These are phyloP conservation scores for Sphaceloma murrayae DNA, from an alignment of 2,329 filamentous ascomycete genomes.

Conservation along the genomic window DNA sequence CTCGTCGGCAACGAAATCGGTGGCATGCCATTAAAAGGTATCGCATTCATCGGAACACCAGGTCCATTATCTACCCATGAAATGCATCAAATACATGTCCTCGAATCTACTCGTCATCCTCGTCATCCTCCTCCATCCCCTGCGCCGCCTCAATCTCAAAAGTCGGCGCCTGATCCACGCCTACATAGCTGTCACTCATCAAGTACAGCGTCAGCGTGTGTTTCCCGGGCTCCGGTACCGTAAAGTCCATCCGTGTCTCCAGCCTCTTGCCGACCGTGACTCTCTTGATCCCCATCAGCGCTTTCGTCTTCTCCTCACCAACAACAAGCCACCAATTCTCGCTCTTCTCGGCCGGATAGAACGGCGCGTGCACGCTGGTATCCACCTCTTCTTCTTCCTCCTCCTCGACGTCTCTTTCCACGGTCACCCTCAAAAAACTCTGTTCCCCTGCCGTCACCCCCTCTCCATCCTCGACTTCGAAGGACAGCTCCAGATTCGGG, in stretches of 20 bases:
- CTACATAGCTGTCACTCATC: constrained; percentile 95
- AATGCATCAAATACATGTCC: neutral
- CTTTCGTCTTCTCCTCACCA: constrained; percentile 82
- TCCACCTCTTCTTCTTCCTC: constrained; percentile 66
- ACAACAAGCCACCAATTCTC: constrained; percentile 99
- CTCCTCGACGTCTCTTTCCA: constrained; percentile 69
- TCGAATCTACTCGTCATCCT: constrained; percentile 52
- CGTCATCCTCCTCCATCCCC: constrained; percentile 90
- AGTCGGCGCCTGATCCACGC: constrained; percentile 88
- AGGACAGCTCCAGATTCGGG: constrained; percentile 85
- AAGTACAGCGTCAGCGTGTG: constrained; percentile 85
- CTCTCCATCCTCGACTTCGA: constrained; percentile 73
- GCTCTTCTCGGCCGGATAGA: constrained; percentile 84
- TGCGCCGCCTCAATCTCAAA: constrained; percentile 81
- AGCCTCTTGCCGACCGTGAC: constrained; percentile 75
- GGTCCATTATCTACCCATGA: neutral
- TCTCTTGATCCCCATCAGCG: constrained; percentile 83
- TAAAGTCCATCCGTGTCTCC: constrained; percentile 75
- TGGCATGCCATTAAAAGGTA: constrained; percentile 68
- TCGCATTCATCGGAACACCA: neutral
- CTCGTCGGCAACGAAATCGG: constrained; percentile 66
- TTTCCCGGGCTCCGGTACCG: constrained; percentile 71
- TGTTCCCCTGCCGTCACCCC: constrained; percentile 71
- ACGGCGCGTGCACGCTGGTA: constrained; percentile 82
- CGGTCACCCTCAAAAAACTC: constrained; percentile 70